A percentile compares a stretch with the other conserved stretches of the same genome.
Evolutionary conservation across 305 asterid genomes (phyloP).

Genomic region (Solanum hybrid): DNA sequence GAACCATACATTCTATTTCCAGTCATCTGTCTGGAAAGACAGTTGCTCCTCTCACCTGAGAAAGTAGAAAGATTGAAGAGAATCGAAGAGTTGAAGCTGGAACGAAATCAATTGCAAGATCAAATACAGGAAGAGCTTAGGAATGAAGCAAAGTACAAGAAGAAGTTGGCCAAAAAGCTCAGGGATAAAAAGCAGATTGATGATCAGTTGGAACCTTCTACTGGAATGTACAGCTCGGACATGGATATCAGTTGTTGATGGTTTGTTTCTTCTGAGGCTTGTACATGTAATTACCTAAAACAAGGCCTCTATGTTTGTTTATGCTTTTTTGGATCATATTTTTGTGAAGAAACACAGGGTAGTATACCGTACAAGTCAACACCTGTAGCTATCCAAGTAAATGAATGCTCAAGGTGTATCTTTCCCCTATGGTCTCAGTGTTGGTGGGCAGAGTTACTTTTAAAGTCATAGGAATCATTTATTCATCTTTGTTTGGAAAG

Average conservation of each 20-base stretch:
- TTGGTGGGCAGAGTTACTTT: not conserved
- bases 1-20: constrained; percentile 6
- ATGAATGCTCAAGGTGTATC: not conserved
- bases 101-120: not conserved
- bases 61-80: not conserved
- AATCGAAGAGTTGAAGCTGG: not conserved
- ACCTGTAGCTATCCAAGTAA: not conserved
- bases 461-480: not conserved
- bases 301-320: not conserved
- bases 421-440: not conserved
- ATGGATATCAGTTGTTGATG: not conserved
- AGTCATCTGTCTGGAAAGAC: not conserved
- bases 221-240: not conserved
- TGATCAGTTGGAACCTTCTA: not conserved
- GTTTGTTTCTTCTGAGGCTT: not conserved
- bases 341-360: not conserved
- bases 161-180: not conserved
- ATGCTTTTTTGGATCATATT: not conserved
- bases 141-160: not conserved
- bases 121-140: not conserved
- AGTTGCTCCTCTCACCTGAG: not conserved
- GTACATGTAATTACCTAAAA: not conserved
- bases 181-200: not conserved
- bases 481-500: not conserved
- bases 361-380: not conserved